These are phyloP conservation scores for Aegilops bicornis DNA, from an alignment of 176 grass and related monocot species.

Conservation along the genomic window DNA sequence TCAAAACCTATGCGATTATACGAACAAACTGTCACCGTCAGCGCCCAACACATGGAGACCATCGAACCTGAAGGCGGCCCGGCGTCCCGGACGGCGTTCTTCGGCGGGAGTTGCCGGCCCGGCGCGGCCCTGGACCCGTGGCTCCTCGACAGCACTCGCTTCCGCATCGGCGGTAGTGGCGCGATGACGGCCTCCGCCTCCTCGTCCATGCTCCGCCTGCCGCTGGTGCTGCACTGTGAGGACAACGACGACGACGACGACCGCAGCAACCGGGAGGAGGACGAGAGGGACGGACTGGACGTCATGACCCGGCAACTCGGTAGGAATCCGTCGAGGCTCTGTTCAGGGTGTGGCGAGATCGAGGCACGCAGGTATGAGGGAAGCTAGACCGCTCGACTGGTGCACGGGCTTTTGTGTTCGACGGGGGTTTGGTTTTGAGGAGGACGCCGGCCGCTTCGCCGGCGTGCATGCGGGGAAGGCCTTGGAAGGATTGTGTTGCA, in stretches of 20 bases:
- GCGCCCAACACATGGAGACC: background rate
- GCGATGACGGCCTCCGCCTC: background rate
- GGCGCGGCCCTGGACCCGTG: constrained; percentile 31
- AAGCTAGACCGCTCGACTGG: background rate
- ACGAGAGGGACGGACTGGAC: constrained; percentile 21
- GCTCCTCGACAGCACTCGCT: constrained; percentile 34
- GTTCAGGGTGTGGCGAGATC: background rate
- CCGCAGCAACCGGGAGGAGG: constrained; percentile 28
- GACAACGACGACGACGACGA: constrained; percentile 16
- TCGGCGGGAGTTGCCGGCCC: background rate
- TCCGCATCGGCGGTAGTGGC: constrained; percentile 26
- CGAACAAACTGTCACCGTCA: background rate
- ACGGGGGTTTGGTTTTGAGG: background rate
- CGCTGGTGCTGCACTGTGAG: constrained; percentile 2
- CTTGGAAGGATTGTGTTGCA: constrained; percentile 1
- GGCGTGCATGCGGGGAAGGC: background rate
- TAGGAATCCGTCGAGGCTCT: constrained; percentile 50
- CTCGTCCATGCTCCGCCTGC: constrained; percentile 1
- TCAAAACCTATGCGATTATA: background rate
- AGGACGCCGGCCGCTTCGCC: constrained; percentile 27
- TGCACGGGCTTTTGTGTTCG: background rate
- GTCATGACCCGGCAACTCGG: constrained; percentile 25
- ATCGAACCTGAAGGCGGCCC: constrained; percentile 27
- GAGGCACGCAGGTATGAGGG: background rate
- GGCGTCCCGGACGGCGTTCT: background rate